Evolutionary conservation across 768 basidiomycete species (phyloP), one percentile per base, ranked within the genome.

Genomic region (Vararia minispora): DNA sequence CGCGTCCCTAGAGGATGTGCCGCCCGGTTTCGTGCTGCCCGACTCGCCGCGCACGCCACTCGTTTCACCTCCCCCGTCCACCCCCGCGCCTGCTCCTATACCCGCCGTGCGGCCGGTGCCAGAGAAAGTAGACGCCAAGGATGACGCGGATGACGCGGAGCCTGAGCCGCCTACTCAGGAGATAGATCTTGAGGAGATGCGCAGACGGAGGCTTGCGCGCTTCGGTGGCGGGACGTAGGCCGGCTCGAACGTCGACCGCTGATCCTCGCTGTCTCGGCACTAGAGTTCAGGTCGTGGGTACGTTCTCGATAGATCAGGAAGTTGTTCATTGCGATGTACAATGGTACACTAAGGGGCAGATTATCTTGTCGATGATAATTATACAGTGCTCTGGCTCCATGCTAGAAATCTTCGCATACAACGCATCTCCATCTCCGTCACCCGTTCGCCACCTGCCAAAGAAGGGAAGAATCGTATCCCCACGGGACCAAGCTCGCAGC

Each of bases 1-100:
- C 52, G 90, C 87, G 2, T 90, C 88, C 26, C 62, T 92, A 44
- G 80, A 82, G 52, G 62, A 63, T 28, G 55, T 76, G 16, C 77
- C 82, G 1, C 57, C 59, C 28, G 79, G 66, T 22, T 78, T 64
- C 60, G 44, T 46, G 18, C 36, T 61, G 10, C 60, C 61, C 14
- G 37, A 48, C n/a, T 35, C 46, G n/a, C 47, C 51, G n/a, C 37
- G 46, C 39, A 45, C 59, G 3, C 48, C 52, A 17, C 46, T 27
- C n/a, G 12, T 25, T 14, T 39, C 33, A 10, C 33, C 31, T 20
- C 40, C 41, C 24, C 24, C 42, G 14, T 42, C 44, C 14, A 22
- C 40, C 20, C 9, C 28, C 3, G 17, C 40, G 6, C 33, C 41
- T 3, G 24, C 37, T n/a, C 32, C 43, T 23, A 17, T n/a, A 25